phyloP scores from a whole-genome alignment of 2,329 filamentous ascomycete genomes.

The Whalleya microplaca region DNA sequence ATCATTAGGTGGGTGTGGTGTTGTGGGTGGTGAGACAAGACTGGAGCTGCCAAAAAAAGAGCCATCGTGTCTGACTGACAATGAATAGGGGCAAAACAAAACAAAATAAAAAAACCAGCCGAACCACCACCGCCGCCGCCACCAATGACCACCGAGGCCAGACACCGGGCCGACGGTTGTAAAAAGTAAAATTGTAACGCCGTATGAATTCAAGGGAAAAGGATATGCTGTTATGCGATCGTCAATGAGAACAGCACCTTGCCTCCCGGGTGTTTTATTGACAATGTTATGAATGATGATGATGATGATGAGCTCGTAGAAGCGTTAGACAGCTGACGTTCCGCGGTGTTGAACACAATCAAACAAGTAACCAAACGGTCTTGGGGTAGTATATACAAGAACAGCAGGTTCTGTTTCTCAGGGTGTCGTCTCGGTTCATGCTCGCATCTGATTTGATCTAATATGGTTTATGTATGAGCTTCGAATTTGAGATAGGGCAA shows the following conservation, averaged over 20 bases:
- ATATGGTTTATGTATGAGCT: not conserved
- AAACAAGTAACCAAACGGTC: not conserved
- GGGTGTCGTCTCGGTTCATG: not conserved
- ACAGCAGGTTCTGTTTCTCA: not conserved
- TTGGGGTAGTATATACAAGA: conserved; percentile 16
- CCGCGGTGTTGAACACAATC: not conserved
- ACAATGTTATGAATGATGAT: no score
- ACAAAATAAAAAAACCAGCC: not conserved
- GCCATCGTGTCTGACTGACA: no score
- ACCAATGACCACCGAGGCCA: conserved; percentile 6
- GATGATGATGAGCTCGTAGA: not conserved
- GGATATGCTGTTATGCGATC: conserved; percentile 1
- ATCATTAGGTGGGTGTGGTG: not conserved
- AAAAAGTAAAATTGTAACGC: conserved; percentile 14
- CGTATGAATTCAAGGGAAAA: conserved; percentile 6
- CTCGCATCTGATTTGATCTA: conserved; percentile 8
- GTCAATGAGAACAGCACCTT: not conserved
- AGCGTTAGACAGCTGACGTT: not conserved
- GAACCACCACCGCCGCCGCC: conserved; percentile 5
- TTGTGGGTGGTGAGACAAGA: not conserved
- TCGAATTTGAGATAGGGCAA: not conserved
- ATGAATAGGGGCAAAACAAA: not conserved
- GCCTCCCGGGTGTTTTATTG: not conserved
- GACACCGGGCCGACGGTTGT: conserved; percentile 26
- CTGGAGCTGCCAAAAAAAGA: not conserved